Evolutionary conservation across 805 yeast species (phyloP).

Genomic region (Saccharomyces eubayanus): DNA sequence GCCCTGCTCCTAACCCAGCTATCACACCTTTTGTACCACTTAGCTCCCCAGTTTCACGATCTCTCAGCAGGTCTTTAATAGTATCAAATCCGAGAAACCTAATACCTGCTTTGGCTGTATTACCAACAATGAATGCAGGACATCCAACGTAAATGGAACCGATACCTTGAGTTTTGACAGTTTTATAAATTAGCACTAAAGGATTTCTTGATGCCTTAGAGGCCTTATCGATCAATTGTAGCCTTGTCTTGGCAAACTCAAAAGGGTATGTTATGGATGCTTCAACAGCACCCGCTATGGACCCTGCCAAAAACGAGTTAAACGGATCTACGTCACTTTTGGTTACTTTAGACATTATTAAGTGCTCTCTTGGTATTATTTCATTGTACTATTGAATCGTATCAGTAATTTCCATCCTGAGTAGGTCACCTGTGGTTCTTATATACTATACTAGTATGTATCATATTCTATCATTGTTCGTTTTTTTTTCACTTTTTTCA

Average conservation of each 20-base stretch:
- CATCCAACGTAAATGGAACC: constrained; percentile 85
- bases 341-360: constrained; percentile 7
- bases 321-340: constrained; percentile 49
- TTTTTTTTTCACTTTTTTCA: not conserved
- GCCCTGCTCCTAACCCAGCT: constrained; percentile 97
- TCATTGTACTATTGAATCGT: not conserved
- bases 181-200: constrained; percentile 62
- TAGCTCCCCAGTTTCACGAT: constrained; percentile 69
- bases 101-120: constrained; percentile 93
- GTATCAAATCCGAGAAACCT: constrained; percentile 88
- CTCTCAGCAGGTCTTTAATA: constrained; percentile 68
- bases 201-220: constrained; percentile 74
- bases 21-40: constrained; percentile 86
- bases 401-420: not conserved
- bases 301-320: constrained; percentile 88
- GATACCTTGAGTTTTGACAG: constrained; percentile 71
- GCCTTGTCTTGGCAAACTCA: constrained; percentile 90
- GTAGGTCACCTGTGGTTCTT: not conserved
- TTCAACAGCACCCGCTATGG: constrained; percentile 93
- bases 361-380: not conserved
- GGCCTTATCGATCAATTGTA: constrained; percentile 68
- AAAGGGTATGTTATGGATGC: constrained; percentile 90
- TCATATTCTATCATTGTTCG: not conserved
- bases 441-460: not conserved
- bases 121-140: constrained; percentile 92